A percentile compares a stretch with the other conserved stretches of the same genome.
Evolutionary conservation across 139 green algal species (phyloP).

Genomic region (Chlorella sp.): DNA sequence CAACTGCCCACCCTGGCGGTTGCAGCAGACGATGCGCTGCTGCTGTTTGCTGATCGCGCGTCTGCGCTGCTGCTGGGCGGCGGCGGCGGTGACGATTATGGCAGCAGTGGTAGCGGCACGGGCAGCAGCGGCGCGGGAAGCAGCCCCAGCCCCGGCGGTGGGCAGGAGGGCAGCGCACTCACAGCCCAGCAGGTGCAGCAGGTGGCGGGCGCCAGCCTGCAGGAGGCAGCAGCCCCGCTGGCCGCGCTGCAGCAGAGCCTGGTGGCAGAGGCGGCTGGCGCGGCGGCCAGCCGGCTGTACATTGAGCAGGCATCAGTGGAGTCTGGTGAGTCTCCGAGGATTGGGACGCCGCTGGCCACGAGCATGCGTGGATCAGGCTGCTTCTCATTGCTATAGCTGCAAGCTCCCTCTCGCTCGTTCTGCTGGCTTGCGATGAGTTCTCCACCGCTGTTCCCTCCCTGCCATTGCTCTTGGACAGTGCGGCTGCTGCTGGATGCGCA

Average conservation of each 20-base stretch:
- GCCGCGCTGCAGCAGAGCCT: slow-evolving; percentile 18
- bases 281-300: slow-evolving; percentile 36
- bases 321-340: background rate
- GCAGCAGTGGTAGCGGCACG: background rate
- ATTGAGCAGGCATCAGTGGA: slow-evolving; percentile 20
- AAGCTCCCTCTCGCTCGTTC: background rate
- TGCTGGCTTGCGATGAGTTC: background rate
- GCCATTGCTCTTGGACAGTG: background rate
- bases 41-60: slow-evolving; percentile 41
- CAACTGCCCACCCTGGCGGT: slow-evolving; percentile 34
- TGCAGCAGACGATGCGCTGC: slow-evolving; percentile 42
- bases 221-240: background rate
- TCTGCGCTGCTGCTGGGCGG: background rate
- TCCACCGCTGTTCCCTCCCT: background rate
- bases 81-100: background rate
- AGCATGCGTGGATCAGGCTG: background rate
- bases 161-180: background rate
- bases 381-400: background rate
- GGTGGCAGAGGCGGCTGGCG: slow-evolving; percentile 26
- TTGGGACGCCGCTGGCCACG: background rate
- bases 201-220: background rate
- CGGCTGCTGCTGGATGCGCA: slow-evolving; percentile 52
- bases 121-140: background rate
- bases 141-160: background rate
- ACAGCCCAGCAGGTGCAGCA: background rate